A percentile compares a stretch with the other conserved stretches of the same genome.
These are phyloP conservation scores for grape (Vitis vinifera) DNA, from an alignment of 164 flowering plant species.

Conservation along the genomic window ASM3070453v1 NC_081813.1:630501-631000, in stretches of 20 bases:
- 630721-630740: conserved; percentile 82
- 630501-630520: conserved; percentile 90
- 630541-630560: conserved; percentile 90
- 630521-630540: conserved; percentile 88
- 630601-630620: conserved; percentile 83
- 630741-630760: conserved; percentile 93
- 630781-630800: conserved; percentile 87
- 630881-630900: background rate
- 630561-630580: conserved; percentile 77
- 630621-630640: conserved; percentile 91
- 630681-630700: background rate
- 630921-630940: background rate
- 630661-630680: background rate
- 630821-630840: conserved; percentile 48
- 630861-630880: too few species aligned
- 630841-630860: too few species aligned
- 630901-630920: background rate
- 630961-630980: too few species aligned
- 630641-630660: conserved; percentile 50
- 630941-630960: too few species aligned
- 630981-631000: too few species aligned
- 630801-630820: conserved; percentile 95
- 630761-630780: conserved; percentile 91
- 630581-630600: conserved; percentile 82
- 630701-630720: conserved; percentile 8